Evolutionary conservation across 768 basidiomycete species (phyloP), one percentile per base, ranked within the genome.

Genomic region (Tubosaeta sp.): DNA sequence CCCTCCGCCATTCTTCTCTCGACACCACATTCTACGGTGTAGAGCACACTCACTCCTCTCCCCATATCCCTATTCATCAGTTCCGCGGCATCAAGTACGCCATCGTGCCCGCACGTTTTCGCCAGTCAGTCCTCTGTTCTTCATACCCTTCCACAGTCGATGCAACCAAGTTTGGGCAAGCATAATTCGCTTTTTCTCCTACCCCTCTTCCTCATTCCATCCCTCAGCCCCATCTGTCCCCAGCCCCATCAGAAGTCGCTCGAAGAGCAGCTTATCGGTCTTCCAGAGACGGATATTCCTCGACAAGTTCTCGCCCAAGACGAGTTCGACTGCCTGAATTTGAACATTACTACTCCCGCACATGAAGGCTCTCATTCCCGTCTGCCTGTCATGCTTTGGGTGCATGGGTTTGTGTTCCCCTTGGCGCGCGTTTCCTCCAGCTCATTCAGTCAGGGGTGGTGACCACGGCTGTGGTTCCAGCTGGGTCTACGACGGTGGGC

Each of bases 61-160:
- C 73, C 25, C 78, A 79, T 44, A 63, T 71, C 0, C 77, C 74
- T 12, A 74, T 91, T 55, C 81, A 85, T 59, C 88, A 89, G 62
- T 91, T 82, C 59, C 79, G 82, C 19, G 88, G 88, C 35, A 84
- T 91, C 62, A 88, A 87, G 71, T 91, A 89, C 58, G 88, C 85
- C 22, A 74, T 74, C 19, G 75, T 89, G 13, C 85, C 86, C 25
- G 83, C 81, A 34, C 84, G 88, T 44, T 91, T 90, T 63, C 81
- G 86, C 48, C 86, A 86, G 68, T 89, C 88, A 2, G 75, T 73
- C 53, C 72, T 89, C 29, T 79, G 72, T 61, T 76, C 77, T 10
- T 69, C 77, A 5, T 86, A 87, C 59, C 78, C 81, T 26, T 65
- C 76, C 9, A 65, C 74, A 41, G 82, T 82, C 8, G 82, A 87